phyloP scores from a whole-genome alignment of 106 monocot species.

The Apostasia shenzhenica region DNA sequence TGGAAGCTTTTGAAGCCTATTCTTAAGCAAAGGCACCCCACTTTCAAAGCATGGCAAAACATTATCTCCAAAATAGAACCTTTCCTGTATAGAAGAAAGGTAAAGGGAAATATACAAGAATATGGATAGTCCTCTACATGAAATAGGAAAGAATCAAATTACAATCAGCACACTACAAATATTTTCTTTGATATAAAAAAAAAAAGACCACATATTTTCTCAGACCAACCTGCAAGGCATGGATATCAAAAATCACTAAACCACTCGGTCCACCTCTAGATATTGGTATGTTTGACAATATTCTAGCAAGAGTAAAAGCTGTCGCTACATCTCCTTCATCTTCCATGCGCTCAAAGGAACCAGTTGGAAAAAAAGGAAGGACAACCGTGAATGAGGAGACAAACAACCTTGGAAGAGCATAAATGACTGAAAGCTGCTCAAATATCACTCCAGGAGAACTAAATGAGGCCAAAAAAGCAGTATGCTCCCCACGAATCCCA shows the following conservation, averaged over 20 bases:
- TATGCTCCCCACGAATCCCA: constrained; percentile 83
- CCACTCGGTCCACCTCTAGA: constrained; percentile 94
- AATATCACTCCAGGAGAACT: constrained; percentile 93
- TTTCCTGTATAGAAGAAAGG: constrained; percentile 44
- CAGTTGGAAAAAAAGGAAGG: constrained; percentile 93
- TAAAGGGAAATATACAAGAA: neutral
- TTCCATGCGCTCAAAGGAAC: constrained; percentile 92
- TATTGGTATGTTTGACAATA: constrained; percentile 86
- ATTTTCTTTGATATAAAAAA: neutral
- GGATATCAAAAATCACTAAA: constrained; percentile 88
- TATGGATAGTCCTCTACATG: too few relatives aligned
- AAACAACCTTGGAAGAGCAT: constrained; percentile 82
- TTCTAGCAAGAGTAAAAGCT: constrained; percentile 84
- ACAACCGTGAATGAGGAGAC: constrained; percentile 87
- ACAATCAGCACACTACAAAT: neutral
- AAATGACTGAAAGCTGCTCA: constrained; percentile 90
- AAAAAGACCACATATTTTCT: neutral
- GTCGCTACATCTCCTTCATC: constrained; percentile 97
- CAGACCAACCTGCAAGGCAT: constrained; percentile 76
- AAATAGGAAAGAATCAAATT: too few relatives aligned
- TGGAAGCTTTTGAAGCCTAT: constrained; percentile 83
- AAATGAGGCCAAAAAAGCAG: constrained; percentile 94
- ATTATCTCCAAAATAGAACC: constrained; percentile 97
- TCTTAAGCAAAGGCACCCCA: constrained; percentile 82
- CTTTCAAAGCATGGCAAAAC: constrained; percentile 94